A percentile compares a stretch with the other conserved stretches of the same genome.
phyloP scores from a whole-genome alignment of 1,139 yeast genomes.

The Pichia sp. region DNA sequence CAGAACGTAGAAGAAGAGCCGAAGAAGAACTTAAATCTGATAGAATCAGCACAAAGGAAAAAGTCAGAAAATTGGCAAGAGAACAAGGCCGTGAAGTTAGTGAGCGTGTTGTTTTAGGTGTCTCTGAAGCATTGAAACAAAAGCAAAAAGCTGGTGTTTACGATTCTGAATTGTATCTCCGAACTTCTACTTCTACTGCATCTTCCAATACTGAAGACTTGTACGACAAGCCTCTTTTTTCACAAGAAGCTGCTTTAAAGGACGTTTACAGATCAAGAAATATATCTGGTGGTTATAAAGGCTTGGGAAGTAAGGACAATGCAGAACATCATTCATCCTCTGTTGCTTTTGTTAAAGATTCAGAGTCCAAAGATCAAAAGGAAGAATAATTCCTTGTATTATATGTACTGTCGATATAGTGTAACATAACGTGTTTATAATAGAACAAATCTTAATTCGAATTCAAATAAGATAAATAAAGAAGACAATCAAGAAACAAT shows the following conservation, averaged over 20 bases:
- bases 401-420: too few relatives aligned
- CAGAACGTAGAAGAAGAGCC: constrained; percentile 44
- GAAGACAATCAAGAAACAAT: too few relatives aligned
- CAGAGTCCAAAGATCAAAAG: constrained; percentile 10
- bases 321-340: constrained; percentile 32
- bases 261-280: constrained; percentile 45
- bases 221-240: constrained; percentile 57
- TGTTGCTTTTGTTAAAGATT: constrained; percentile 50
- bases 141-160: constrained; percentile 41
- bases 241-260: constrained; percentile 48
- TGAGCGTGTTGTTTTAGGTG: constrained; percentile 52
- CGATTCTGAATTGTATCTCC: constrained; percentile 54
- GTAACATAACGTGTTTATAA: too few relatives aligned
- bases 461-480: too few relatives aligned
- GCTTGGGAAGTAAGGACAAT: constrained; percentile 27
- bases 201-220: constrained; percentile 45
- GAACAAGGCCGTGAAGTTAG: constrained; percentile 52
- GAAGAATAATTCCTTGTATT: too few relatives aligned
- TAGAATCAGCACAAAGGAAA: constrained; percentile 45
- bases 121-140: constrained; percentile 32
- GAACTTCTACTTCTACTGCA: constrained; percentile 40
- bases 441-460: too few relatives aligned
- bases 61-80: constrained; percentile 42
- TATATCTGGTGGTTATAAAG: constrained; percentile 18
- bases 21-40: constrained; percentile 45